Conservation (phyloP, 2,329 filamentous ascomycete species). For the Colletotrichum sp. region DNA sequence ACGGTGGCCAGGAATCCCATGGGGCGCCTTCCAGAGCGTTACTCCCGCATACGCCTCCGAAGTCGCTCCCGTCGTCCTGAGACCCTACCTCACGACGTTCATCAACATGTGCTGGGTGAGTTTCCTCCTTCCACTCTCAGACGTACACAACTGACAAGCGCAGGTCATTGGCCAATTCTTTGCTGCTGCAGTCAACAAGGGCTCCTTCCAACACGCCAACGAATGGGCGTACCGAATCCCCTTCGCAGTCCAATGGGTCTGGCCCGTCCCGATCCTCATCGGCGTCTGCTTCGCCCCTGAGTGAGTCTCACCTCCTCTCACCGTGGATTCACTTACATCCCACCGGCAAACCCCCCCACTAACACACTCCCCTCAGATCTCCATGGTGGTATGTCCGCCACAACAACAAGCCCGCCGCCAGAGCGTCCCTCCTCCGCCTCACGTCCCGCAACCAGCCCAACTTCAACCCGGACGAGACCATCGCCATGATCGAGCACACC, state of each 20-base stretch:
- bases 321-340: not conserved
- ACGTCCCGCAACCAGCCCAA: slow-evolving; percentile 40
- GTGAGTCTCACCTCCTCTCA: slow-evolving; percentile 24
- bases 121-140: too few relatives aligned
- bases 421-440: slow-evolving; percentile 44
- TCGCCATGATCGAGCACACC: slow-evolving; percentile 61
- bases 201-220: slow-evolving; percentile 40
- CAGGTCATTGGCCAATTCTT: slow-evolving; percentile 57
- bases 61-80: slow-evolving; percentile 51
- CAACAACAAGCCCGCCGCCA: slow-evolving; percentile 43
- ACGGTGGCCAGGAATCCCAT: slow-evolving; percentile 49
- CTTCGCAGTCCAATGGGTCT: slow-evolving; percentile 59
- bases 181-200: slow-evolving; percentile 50
- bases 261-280: slow-evolving; percentile 51
- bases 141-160: not conserved
- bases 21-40: slow-evolving; percentile 58
- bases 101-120: slow-evolving; percentile 60
- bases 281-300: slow-evolving; percentile 53
- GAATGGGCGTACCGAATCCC: slow-evolving; percentile 57
- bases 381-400: slow-evolving; percentile 59
- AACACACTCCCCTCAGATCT: slow-evolving; percentile 32
- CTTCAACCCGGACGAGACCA: slow-evolving; percentile 50
- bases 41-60: slow-evolving; percentile 61
- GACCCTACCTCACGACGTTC: slow-evolving; percentile 58
- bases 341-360: not conserved